A percentile compares a stretch with the other conserved stretches of the same genome.
Evolutionary conservation across 2,329 filamentous ascomycete genomes (phyloP).

Genomic region (Colletotrichum salicis): DNA sequence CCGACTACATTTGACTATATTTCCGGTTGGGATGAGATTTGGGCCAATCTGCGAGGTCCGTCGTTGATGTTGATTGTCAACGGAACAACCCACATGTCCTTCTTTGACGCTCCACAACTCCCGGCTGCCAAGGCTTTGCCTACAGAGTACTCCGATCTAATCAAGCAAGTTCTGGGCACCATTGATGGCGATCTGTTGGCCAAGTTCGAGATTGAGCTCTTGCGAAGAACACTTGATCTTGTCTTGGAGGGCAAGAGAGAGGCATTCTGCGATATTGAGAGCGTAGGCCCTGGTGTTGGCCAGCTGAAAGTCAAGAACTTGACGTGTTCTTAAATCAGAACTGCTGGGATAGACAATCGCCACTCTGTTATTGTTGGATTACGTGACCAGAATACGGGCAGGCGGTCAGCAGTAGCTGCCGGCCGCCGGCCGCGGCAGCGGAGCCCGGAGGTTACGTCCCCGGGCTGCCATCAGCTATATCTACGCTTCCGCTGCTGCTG

Average conservation of each 20-base stretch:
- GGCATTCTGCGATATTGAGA: constrained; percentile 1
- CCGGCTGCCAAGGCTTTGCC: background rate
- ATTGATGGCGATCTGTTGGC: background rate
- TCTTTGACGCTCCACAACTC: constrained; percentile 39
- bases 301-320: background rate
- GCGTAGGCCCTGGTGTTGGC: background rate
- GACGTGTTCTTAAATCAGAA: background rate
- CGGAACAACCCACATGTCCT: constrained; percentile 45
- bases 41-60: constrained; percentile 39
- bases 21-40: constrained; percentile 45
- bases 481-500: too few species aligned
- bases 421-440: too few species aligned
- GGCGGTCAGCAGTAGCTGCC: too few species aligned
- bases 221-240: background rate
- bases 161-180: background rate
- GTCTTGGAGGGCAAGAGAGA: background rate
- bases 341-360: accelerated
- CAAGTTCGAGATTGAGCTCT: background rate
- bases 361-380: background rate
- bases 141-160: background rate
- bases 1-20: constrained; percentile 42
- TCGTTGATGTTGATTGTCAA: constrained; percentile 41
- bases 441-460: too few species aligned
- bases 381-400: too few species aligned
- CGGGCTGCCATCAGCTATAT: too few species aligned